Evolutionary conservation across 2,329 filamentous ascomycete genomes (phyloP).

Genomic region (Beauveria asiatica): DNA sequence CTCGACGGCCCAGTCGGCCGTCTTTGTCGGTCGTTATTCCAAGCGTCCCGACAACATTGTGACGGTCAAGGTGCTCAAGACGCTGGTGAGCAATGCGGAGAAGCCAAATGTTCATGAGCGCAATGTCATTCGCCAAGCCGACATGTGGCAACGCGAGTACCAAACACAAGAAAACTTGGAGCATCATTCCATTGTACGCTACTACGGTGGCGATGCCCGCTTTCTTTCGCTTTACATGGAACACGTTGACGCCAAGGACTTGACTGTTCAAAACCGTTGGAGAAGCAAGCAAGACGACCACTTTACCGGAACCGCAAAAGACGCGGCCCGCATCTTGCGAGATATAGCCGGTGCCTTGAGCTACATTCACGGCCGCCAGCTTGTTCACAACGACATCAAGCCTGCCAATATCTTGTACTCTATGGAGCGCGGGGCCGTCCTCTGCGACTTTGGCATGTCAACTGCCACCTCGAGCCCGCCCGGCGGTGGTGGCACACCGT

Average conservation of each 20-base stretch:
- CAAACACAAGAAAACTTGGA: conserved; percentile 45
- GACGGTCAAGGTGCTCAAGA: conserved; percentile 54
- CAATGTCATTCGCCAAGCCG: conserved; percentile 50
- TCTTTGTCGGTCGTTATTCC: conserved; percentile 48
- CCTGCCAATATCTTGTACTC: conserved; percentile 54
- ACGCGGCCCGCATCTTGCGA: conserved; percentile 43
- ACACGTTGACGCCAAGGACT: conserved; percentile 47
- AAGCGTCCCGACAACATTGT: conserved; percentile 44
- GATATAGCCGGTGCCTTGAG: conserved; percentile 46
- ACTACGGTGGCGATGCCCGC: conserved; percentile 51
- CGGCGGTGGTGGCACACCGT: conserved; percentile 49
- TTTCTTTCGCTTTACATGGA: conserved; percentile 55
- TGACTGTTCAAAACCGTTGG: conserved; percentile 42
- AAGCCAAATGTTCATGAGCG: conserved; percentile 43
- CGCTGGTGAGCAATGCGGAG: conserved; percentile 31
- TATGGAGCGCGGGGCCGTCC: conserved; percentile 46
- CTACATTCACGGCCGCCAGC: conserved; percentile 45
- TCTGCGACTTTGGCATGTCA: conserved; percentile 53
- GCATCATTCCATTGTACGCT: conserved; percentile 49
- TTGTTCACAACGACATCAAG: conserved; percentile 56
- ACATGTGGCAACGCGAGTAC: conserved; percentile 52
- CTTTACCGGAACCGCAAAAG: conserved; percentile 40
- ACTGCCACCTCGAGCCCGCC: conserved; percentile 37
- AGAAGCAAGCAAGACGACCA: conserved; percentile 36
- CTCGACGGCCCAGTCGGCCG: conserved; percentile 44